Evolutionary conservation across 371 early-diverging fungal genomes (phyloP).

Genomic region (Rhizopus delemar): DNA sequence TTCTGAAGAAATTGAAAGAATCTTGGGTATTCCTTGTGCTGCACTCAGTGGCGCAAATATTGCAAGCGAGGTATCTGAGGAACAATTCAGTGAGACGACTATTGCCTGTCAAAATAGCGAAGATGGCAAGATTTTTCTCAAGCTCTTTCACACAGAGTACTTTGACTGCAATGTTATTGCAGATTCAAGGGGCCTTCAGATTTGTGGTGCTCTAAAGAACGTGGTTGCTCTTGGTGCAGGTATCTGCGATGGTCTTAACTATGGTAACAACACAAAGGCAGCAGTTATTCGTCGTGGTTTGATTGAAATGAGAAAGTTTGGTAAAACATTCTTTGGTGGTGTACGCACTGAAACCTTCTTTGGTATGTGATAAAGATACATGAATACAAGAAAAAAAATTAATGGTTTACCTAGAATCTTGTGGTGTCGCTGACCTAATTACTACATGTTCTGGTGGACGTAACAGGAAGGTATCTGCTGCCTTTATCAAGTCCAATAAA

Average conservation of each 20-base stretch:
- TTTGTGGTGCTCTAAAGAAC: constrained; percentile 98
- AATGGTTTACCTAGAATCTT: constrained; percentile 60
- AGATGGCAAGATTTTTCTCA: constrained; percentile 80
- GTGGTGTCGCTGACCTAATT: constrained; percentile 76
- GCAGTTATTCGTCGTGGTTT: constrained; percentile 96
- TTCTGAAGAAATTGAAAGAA: constrained; percentile 69
- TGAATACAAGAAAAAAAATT: background rate
- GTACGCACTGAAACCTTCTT: constrained; percentile 90
- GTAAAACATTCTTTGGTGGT: constrained; percentile 75
- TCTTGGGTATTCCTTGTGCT: constrained; percentile 80
- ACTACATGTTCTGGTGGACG: constrained; percentile 96
- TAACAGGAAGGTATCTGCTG: constrained; percentile 92
- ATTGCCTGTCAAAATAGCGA: constrained; percentile 66
- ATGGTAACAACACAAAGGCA: constrained; percentile 95
- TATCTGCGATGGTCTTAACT: constrained; percentile 76
- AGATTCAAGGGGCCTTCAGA: constrained; percentile 91
- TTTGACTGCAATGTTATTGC: constrained; percentile 80
- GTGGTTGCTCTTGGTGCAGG: constrained; percentile 97
- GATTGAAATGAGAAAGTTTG: constrained; percentile 94
- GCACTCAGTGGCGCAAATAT: constrained; percentile 96
- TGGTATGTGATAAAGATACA: constrained; percentile 60
- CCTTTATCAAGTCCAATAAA: constrained; percentile 82
- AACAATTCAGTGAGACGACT: constrained; percentile 91
- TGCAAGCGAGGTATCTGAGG: constrained; percentile 91
- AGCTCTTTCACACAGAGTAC: constrained; percentile 59